Base-by-base conservation (phyloP, 495 filamentous ascomycete genomes). In the Podospora appendiculata region DNA sequence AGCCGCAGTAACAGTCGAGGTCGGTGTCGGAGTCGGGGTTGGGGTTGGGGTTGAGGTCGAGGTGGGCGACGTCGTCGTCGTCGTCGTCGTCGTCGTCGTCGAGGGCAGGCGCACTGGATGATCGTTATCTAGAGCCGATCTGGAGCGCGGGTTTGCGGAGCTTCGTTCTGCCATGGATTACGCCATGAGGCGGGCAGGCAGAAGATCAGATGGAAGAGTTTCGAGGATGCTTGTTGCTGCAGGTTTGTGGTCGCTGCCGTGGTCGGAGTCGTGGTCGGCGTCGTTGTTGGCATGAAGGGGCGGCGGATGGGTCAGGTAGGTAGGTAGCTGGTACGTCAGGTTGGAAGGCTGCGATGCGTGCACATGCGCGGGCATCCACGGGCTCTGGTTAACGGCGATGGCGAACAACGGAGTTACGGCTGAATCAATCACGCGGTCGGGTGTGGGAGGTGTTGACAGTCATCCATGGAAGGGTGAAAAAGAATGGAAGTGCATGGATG, bases 91-190 rank as follows among this genome's bases (percentile, higher is more conserved):
- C 25, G 43, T 25, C n/a, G 13, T 45, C 41, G 41, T 42, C 43
- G 17, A 54, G 46, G 66, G 70, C 56, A 72, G 67, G 66, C 62
- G 70, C 67, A 59, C 63, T 63, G 65, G 56, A 57, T 62, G 62
- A 65, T 74, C 67, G 72, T 72, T 68, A 62, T 78, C 71, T 64
- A 72, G 60, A 64, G 66, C 73, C 74, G 74, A 73, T 76, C 72
- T 71, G 67, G 72, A 74, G 68, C 72, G 72, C 72, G 58, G 63
- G 55, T 66, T 71, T 71, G 70, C 71, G 63, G 67, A 64, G 67
- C 70, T 76, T 74, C 72, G 73, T 70, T 78, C 74, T 78, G 74
- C 74, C 74, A 78, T 78, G 74, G 72, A 74, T 74, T 75, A 78
- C 74, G 74, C 74, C 74, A 78, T 78, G 64, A 61, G 68, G 61